Base-by-base conservation (phyloP, 1,284 basidiomycete genomes). In the Ceratobasidium sp. region DNA sequence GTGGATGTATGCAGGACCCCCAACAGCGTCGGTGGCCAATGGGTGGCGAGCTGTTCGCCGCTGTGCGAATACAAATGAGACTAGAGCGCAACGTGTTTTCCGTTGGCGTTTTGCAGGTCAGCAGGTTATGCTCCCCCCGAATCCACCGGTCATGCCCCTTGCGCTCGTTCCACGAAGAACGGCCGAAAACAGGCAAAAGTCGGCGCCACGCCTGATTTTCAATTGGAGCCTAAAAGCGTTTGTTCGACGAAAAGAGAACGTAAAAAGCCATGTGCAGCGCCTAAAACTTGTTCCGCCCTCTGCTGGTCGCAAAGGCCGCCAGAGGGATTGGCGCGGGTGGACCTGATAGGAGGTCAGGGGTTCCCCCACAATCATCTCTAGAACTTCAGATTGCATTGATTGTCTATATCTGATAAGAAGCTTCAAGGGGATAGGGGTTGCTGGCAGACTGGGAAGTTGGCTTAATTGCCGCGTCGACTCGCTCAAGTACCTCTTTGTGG, bases 31-130 rank as follows among this genome's bases (percentile, higher is more conserved):
- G 51, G 49, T 69, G 65, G 65, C n/a, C 19, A 7, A 4, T 56
- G 9, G 29, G 29, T 19, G 53, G 27, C 27, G 53, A 11, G 27
- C 51, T 24, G 31, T 31, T 22, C 27, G 24, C 53, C 29, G 27
- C 27, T 31, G 29, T 37, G 34, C 34, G 4, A 58, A 58, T 6
- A 58, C 54, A 34, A n/a, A 41, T 11, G 46, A 49, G 14, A 61
- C 39, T 61, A 56, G 53, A 19, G 53, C 53, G 37, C 51, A 69
- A 69, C 65, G 65, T 69, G 65, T 68, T 69, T 56, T 58, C 53
- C 8, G 39, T 27, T 41, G 58, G 22, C 58, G 16, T n/a, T 61
- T 34, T 39, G 5, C 24, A 34, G 58, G 58, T 43, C 34, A 61
- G 58, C 39, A 43, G 39, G 37, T 41, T n/a, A 6, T 41, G 58